These are phyloP conservation scores for Wickerhamomyces xylosicus DNA, from an alignment of 805 yeast genomes.

Conservation along the genomic window DNA sequence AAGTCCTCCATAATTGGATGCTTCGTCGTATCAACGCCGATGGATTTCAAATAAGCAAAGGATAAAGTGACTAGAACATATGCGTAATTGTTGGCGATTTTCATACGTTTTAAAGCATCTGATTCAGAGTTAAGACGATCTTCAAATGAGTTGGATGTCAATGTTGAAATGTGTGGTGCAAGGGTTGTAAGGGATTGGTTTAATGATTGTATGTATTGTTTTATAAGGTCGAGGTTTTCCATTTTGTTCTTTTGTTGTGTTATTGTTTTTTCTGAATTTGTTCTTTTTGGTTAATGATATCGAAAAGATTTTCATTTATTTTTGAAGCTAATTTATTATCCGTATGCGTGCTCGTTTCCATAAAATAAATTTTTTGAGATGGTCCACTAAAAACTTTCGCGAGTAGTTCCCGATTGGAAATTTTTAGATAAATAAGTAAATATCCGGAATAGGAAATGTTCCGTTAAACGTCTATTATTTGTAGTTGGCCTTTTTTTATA, in stretches of 20 bases:
- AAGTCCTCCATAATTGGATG: slow-evolving; percentile 65
- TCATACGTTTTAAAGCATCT: slow-evolving; percentile 20
- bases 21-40: slow-evolving; percentile 42
- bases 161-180: slow-evolving; percentile 24
- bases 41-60: slow-evolving; percentile 47
- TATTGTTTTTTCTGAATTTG: background rate
- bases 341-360: too few species aligned
- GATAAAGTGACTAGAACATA: slow-evolving; percentile 47
- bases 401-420: too few species aligned
- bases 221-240: slow-evolving; percentile 36
- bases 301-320: too few species aligned
- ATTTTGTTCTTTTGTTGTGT: slow-evolving; percentile 22
- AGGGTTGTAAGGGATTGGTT: slow-evolving; percentile 27
- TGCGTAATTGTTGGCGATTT: slow-evolving; percentile 27
- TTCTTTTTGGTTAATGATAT: background rate
- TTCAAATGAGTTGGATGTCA: slow-evolving; percentile 28
- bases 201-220: slow-evolving; percentile 28
- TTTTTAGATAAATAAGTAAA: too few species aligned
- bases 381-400: too few species aligned
- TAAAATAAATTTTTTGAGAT: too few species aligned
- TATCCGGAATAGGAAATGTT: too few species aligned
- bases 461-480: too few species aligned
- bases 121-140: slow-evolving; percentile 22
- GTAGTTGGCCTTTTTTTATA: too few species aligned
- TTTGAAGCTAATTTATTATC: too few species aligned